Evolutionary conservation across 176 grass and related monocot genomes (phyloP).

Genomic region (Oryza meridionalis): DNA sequence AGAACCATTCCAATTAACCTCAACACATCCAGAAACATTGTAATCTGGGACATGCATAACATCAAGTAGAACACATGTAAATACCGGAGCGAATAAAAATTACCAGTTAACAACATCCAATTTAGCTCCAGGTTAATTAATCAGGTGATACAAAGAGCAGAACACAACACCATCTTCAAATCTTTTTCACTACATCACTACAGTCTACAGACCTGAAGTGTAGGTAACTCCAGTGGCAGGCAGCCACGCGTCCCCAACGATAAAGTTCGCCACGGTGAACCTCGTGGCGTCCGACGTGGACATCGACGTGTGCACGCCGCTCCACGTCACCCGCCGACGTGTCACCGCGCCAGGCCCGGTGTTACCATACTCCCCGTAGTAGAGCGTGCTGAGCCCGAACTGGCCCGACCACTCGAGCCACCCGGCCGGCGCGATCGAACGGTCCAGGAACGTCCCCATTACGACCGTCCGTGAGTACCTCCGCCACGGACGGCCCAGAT

Average conservation of each 20-base stretch:
- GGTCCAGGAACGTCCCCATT: conserved; percentile 53
- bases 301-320: conserved; percentile 45
- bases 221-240: conserved; percentile 50
- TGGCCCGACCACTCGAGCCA: conserved; percentile 67
- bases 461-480: conserved; percentile 60
- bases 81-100: not conserved
- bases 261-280: conserved; percentile 70
- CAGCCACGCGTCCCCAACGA: conserved; percentile 62
- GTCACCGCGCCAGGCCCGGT: conserved; percentile 41
- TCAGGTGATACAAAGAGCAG: not conserved
- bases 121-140: not conserved
- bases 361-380: conserved; percentile 83
- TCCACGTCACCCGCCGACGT: conserved; percentile 54
- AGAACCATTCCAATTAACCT: not conserved
- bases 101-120: not conserved
- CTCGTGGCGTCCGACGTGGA: conserved; percentile 45
- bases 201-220: conserved; percentile 55
- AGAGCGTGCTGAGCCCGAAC: conserved; percentile 53
- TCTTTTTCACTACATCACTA: no score
- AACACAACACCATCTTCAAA: not conserved
- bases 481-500: conserved; percentile 78
- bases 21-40: not conserved
- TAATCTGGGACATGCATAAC: not conserved
- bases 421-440: conserved; percentile 41
- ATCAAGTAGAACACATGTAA: not conserved